A percentile compares a stretch with the other conserved stretches of the same genome.
Conservation (phyloP, 306 rosid species). For the Citrullus amarus region DNA sequence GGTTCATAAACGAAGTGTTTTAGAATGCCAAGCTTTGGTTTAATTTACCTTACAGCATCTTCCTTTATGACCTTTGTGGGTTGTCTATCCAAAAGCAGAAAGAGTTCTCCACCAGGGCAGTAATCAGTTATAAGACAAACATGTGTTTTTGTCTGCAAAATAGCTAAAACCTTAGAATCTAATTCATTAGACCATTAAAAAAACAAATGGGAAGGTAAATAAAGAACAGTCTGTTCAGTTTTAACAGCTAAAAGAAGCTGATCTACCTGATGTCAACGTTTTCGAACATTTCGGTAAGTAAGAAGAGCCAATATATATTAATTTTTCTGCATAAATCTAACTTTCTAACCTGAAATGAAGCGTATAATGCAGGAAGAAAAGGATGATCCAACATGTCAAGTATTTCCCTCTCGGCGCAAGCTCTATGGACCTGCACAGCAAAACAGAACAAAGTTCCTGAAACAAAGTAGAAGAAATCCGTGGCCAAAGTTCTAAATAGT, state of each 20-base stretch:
- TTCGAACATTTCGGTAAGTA: neutral
- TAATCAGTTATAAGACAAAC: conserved; percentile 94
- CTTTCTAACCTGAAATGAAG: conserved; percentile 84
- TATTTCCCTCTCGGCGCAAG: conserved; percentile 93
- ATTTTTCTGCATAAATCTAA: neutral
- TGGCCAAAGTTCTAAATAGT: neutral
- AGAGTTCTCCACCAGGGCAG: conserved; percentile 88
- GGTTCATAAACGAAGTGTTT: neutral
- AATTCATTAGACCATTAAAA: neutral
- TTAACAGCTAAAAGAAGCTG: neutral
- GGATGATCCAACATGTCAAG: conserved; percentile 98
- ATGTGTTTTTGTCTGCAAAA: conserved; percentile 85
- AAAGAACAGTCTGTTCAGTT: neutral
- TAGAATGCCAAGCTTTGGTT: neutral
- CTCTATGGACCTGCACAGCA: conserved; percentile 78
- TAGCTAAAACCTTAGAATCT: neutral
- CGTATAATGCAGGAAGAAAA: conserved; percentile 88
- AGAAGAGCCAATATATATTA: neutral
- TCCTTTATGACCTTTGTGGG: conserved; percentile 82
- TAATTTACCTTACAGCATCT: conserved; percentile 72
- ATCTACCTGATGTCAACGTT: neutral
- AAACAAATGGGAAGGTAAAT: neutral
- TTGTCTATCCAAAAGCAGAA: conserved; percentile 78
- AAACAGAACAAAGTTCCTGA: conserved; percentile 6
- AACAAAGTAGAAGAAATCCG: neutral